Base-by-base conservation (phyloP, 805 yeast genomes). In the Lipomyces mesembrius region DNA sequence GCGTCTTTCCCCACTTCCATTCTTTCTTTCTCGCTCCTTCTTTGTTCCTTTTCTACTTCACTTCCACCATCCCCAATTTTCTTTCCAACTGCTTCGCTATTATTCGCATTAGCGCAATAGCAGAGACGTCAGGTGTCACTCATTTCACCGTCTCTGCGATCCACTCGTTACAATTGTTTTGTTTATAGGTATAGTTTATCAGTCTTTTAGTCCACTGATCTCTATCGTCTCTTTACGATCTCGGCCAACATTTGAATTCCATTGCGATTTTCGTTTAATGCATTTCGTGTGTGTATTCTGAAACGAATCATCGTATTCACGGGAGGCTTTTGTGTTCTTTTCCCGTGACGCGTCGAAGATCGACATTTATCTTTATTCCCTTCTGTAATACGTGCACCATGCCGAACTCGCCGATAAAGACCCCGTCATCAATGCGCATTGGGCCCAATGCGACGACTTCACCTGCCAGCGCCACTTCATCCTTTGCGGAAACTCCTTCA, bases 101-200 rank as follows among this genome's bases (percentile, higher is more conserved):
- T 5, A 14, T 17, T 25, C 22, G 14, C 55, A 9, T 0, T 34
- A 11, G 55, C 1, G 34, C 55, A 52, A 12, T 12, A 52, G 55
- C 55, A 22, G 55, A 52, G 55, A 43, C 61, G 29, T 59, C 51
- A 57, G 65, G 62, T 62, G 62, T 62, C 61, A 58, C 62, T 62
- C 65, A 29, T 58, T 62, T 58, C 62, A 53, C 62, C 62, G 61
- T 39, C 46, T 35, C 61, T 37, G 39, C 54, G 34, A 20, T 52
- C 55, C 55, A 29, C 27, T 52, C 55, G 55, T 52, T 52, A 52
- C n/a, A 22, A 32, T 17, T 11, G 43, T 34, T 9, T 34, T 34
- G 39, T 55, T 34, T 11, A 29, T 17, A 27, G 9, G 22, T n/a
- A 20, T 43, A 20, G 22, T 9, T 27, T 22, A 49, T 49, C 53